Evolutionary conservation across 805 yeast genomes (phyloP), one percentile per base, ranked within the genome.

Genomic region (Wickerhamiella kurtzmanii): DNA sequence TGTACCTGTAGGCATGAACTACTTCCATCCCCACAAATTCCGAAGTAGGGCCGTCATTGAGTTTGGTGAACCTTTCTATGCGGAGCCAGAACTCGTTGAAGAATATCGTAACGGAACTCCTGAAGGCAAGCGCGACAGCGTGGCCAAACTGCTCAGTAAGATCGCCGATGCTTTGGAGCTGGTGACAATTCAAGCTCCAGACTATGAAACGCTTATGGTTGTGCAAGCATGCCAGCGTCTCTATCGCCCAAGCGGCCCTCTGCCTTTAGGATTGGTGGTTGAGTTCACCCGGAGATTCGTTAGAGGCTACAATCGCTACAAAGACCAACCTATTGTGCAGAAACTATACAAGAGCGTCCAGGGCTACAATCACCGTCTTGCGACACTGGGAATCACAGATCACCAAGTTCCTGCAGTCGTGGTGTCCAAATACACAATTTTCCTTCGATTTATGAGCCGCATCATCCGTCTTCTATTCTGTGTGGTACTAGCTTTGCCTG

Each of bases 1-100:
- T 54, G 94, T 92, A 13, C 97, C 97, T 3, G 87, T 95, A 61
- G 98, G 98, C 38, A 81, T 92, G 89, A 89, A 89, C 65, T 89
- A 89, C 65, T 89, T 89, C 73, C 94, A 85, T 60, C 89, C 96
- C 3, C 94, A 89, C 66, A 87, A 84, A 62, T 89, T 92, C 67
- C 75, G 98, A 63, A 85, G 95, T 4, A 74, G 98, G 56, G 96
- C 96, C 2, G 95, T 89, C 16, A 74, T 92, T 42, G 98, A 89
- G 64, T 89, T 88, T 65, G 98, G 98, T 15, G 73, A 77, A 47
- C 95, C 96, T 4, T 76, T 88, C 47, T 80, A 75, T 44, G 78
- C 92, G 35, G 63, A 75, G 2, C 64, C 66, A 19, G 76, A 73
- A 36, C 67, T 85, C 47, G 83, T 86, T 3, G 73, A 70, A 17